Conservation (phyloP, 305 asterid species). For the Plantago coronopus region DNA sequence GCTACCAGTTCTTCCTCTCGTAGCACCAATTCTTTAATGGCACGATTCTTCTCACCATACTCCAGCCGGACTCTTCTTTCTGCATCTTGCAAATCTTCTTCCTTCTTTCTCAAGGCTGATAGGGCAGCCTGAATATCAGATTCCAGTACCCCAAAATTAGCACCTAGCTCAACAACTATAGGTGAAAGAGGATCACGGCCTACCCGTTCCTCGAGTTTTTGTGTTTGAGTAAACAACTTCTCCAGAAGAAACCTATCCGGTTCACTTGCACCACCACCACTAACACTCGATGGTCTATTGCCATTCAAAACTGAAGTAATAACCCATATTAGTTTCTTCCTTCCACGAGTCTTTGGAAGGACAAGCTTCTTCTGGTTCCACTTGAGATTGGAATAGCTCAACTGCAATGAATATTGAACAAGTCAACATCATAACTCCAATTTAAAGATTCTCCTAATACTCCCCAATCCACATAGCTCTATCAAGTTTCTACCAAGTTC, state of each 20-base stretch:
- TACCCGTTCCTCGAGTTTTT: constrained; percentile 75
- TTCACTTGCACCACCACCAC: constrained; percentile 53
- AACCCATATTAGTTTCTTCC: constrained; percentile 33
- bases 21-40: constrained; percentile 51
- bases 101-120: constrained; percentile 64
- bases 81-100: constrained; percentile 69
- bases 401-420: constrained; percentile 34
- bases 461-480: neutral
- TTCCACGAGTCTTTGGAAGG: constrained; percentile 28
- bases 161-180: constrained; percentile 47
- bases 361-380: constrained; percentile 40
- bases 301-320: constrained; percentile 54
- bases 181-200: constrained; percentile 52
- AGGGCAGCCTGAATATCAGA: constrained; percentile 65
- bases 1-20: constrained; percentile 46
- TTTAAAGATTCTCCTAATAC: neutral
- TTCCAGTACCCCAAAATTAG: constrained; percentile 51
- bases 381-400: constrained; percentile 27
- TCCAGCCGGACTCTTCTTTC: constrained; percentile 55
- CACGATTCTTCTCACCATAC: constrained; percentile 40
- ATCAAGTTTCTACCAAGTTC: neutral
- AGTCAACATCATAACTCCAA: constrained; percentile 15
- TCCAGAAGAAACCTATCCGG: constrained; percentile 75
- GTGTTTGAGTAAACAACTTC: constrained; percentile 77
- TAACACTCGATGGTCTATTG: constrained; percentile 44